These are phyloP conservation scores for Breviolum minutum DNA, from an alignment of 73 alveolate genomes.

Conservation along the genomic window DNA sequence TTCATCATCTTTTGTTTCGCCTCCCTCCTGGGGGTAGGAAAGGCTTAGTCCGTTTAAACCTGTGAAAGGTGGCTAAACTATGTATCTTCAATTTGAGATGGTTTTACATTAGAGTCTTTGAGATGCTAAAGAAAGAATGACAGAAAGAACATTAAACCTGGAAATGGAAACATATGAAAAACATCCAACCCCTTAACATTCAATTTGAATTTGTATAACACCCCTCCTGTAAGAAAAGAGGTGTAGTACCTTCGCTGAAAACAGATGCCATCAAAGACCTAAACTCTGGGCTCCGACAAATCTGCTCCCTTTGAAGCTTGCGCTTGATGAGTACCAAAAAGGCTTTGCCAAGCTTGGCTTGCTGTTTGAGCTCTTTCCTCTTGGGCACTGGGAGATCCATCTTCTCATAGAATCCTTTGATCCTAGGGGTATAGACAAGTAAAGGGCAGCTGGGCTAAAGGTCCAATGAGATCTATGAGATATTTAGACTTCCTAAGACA, in stretches of 20 bases:
- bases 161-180: too few species aligned
- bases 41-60: too few species aligned
- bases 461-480: too few species aligned
- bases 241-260: neutral
- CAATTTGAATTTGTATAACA: neutral
- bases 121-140: neutral
- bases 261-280: neutral
- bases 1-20: too few species aligned
- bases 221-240: too few species aligned
- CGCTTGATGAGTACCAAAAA: neutral
- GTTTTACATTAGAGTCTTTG: neutral
- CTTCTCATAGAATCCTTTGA: neutral
- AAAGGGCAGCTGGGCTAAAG: too few species aligned
- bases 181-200: neutral
- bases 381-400: neutral
- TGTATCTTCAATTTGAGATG: neutral
- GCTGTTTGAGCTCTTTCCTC: neutral
- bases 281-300: neutral
- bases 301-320: constrained; percentile 4
- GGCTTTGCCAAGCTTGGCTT: neutral
- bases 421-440: neutral
- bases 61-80: neutral
- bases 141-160: neutral
- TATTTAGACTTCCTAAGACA: neutral
- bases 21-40: too few species aligned